Percentiles rank a stretch among this genome's conserved stretches.
Conservation (phyloP, 1,139 yeast genomes). For the Saccharomyces hybrid region DNA sequence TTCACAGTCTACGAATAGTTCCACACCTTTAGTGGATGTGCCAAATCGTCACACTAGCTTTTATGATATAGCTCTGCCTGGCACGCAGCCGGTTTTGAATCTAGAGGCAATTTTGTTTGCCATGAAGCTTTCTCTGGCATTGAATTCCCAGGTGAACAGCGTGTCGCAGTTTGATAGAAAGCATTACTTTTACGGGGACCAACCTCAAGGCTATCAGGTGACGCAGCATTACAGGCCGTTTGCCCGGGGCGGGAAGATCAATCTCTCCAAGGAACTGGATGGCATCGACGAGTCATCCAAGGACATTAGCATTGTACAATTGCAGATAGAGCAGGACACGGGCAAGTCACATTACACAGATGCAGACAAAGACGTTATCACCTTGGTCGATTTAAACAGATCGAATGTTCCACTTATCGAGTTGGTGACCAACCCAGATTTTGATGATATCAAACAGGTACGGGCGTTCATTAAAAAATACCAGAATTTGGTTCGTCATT, state of each 20-base stretch:
- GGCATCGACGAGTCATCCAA: conserved; percentile 40
- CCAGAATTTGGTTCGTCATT: conserved; percentile 59
- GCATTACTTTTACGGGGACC: conserved; percentile 94
- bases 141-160: conserved; percentile 52
- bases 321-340: conserved; percentile 92
- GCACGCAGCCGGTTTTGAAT: conserved; percentile 82
- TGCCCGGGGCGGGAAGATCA: conserved; percentile 58
- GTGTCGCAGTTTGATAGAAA: conserved; percentile 77
- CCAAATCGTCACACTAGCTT: conserved; percentile 72
- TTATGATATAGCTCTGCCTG: conserved; percentile 86
- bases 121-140: conserved; percentile 62
- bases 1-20: conserved; percentile 47
- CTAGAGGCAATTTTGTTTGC: conserved; percentile 69
- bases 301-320: conserved; percentile 52
- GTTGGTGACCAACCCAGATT: conserved; percentile 86
- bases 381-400: conserved; percentile 71
- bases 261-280: conserved; percentile 46
- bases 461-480: conserved; percentile 74
- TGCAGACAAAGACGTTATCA: conserved; percentile 29
- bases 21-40: conserved; percentile 35
- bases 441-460: conserved; percentile 59
- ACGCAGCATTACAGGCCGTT: conserved; percentile 84
- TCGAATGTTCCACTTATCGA: conserved; percentile 84
- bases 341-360: conserved; percentile 64
- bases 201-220: conserved; percentile 92